Conservation (phyloP, 345 rosid species). For the Pistacia integerrima region DNA sequence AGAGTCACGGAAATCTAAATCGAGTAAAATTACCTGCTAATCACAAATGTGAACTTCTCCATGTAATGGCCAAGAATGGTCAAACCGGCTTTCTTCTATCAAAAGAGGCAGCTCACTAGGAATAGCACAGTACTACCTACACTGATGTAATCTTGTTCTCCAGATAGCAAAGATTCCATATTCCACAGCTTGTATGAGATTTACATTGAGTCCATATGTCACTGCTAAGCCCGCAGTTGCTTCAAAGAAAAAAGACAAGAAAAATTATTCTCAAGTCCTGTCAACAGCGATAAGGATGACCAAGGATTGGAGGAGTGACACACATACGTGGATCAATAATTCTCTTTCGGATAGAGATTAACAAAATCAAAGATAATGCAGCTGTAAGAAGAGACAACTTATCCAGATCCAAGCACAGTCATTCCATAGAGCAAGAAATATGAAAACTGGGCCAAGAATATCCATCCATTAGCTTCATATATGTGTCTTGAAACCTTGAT, state of each 20-base stretch:
- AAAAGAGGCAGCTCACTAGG: conserved; percentile 77
- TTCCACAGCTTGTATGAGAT: conserved; percentile 63
- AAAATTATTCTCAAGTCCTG: not conserved
- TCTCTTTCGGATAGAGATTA: conserved; percentile 64
- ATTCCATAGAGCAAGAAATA: conserved; percentile 67
- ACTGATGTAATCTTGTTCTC: conserved; percentile 89
- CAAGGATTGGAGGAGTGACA: not conserved
- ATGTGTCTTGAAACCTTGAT: conserved; percentile 60
- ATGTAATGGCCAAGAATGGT: conserved; percentile 60
- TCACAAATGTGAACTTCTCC: conserved; percentile 59
- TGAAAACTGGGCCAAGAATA: conserved; percentile 71
- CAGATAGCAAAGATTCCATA: conserved; percentile 63
- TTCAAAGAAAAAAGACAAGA: conserved; percentile 27
- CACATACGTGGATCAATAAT: conserved; percentile 64
- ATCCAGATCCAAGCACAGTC: conserved; percentile 81
- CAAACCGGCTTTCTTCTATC: conserved; percentile 53
- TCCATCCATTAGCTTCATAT: conserved; percentile 62
- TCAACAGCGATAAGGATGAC: not conserved
- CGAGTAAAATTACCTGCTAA: conserved; percentile 57
- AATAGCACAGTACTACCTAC: conserved; percentile 75
- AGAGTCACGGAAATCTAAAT: too few relatives aligned
- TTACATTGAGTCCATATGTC: conserved; percentile 80
- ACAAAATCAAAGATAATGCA: conserved; percentile 63
- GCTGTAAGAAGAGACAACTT: conserved; percentile 65
- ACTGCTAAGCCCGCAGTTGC: conserved; percentile 89